These are phyloP conservation scores for Pyrrhoderma noxium DNA, from an alignment of 1,284 basidiomycete genomes.

Conservation along the genomic window DNA sequence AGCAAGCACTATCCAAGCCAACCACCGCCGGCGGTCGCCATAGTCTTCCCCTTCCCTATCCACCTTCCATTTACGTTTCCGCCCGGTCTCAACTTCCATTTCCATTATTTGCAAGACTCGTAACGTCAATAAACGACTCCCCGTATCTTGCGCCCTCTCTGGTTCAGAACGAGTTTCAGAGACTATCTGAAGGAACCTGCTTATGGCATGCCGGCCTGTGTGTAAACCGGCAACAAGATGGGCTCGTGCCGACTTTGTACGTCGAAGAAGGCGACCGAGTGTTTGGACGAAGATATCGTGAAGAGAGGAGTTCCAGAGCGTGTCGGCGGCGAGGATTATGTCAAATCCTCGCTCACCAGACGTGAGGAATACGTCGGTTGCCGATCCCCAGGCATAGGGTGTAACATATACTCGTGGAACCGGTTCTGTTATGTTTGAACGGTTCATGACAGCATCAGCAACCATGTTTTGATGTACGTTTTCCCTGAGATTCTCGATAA, in stretches of 20 bases:
- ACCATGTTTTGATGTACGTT: constrained; percentile 45
- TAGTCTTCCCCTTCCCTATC: constrained; percentile 44
- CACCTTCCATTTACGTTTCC: constrained; percentile 44
- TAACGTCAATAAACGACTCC: constrained; percentile 32
- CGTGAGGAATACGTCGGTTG: neutral
- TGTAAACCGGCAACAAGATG: constrained; percentile 65
- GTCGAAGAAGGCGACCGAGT: constrained; percentile 40
- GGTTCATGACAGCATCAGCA: neutral
- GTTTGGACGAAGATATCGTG: constrained; percentile 49
- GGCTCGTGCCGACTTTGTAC: constrained; percentile 37
- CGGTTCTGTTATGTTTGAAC: neutral
- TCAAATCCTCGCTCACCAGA: constrained; percentile 42
- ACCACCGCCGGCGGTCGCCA: constrained; percentile 62
- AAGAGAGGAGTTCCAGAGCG: constrained; percentile 61
- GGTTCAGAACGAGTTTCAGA: neutral
- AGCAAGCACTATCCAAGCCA: constrained; percentile 56
- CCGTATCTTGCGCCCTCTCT: neutral
- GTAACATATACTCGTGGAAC: constrained; percentile 32
- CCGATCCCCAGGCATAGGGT: constrained; percentile 55
- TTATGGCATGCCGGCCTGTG: constrained; percentile 63
- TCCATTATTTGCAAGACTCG: constrained; percentile 43
- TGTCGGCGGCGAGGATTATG: constrained; percentile 63
- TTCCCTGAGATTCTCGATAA: constrained; percentile 49
- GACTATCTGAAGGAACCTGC: constrained; percentile 44
- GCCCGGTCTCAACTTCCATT: constrained; percentile 34